Base-by-base conservation (phyloP, 2,329 filamentous ascomycete genomes). In the Biscogniauxia mediterranea region DNA sequence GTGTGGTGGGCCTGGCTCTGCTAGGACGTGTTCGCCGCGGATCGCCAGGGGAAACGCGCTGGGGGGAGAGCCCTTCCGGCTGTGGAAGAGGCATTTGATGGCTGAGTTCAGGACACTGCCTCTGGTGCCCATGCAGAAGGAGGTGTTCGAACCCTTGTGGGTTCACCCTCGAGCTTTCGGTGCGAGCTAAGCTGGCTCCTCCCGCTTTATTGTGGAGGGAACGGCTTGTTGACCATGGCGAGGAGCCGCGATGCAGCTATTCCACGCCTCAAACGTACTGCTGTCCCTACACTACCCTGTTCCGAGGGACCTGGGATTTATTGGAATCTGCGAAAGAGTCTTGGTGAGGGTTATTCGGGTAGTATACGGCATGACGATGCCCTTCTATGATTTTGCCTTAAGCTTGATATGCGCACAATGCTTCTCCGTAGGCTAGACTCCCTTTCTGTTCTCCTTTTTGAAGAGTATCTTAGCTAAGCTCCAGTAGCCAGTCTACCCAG, bases 1-100 rank as follows among this genome's bases (percentile, higher is more conserved):
- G 83, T 85, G 0, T 89, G 86, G 86, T 89, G 86, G 86, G 81
- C 82, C 0, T 89, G 86, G 86, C 74, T 89, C 3, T 77, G 84
- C n/a, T 86, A 89, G 68, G 86, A 89, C 68, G 79, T 86, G 0
- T 89, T 85, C 85, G 85, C 84, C 1, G 85, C 85, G 28, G 28
- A 32, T 32, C 28, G 7, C 28, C 7, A 32, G 3, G 28, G 7
- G 28, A 9, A 9, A 8, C 28, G 28, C 28, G 7, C 28, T 32
- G 28, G 7, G 28, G 28, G 7, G 28, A 13, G 28, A 32, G 28
- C 3, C 3, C 28, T 6, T 32, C 11, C 28, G 71, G 46, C 65
- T 70, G 9, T 75, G 76, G 76, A 73, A 66, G 49, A 61, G 68
- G 0, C 70, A 69, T 55, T 59, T 78, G 0, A 75, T 74, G 0